Conservation (phyloP, 2,329 filamentous ascomycete species). For the Aureobasidium sp. region DNA sequence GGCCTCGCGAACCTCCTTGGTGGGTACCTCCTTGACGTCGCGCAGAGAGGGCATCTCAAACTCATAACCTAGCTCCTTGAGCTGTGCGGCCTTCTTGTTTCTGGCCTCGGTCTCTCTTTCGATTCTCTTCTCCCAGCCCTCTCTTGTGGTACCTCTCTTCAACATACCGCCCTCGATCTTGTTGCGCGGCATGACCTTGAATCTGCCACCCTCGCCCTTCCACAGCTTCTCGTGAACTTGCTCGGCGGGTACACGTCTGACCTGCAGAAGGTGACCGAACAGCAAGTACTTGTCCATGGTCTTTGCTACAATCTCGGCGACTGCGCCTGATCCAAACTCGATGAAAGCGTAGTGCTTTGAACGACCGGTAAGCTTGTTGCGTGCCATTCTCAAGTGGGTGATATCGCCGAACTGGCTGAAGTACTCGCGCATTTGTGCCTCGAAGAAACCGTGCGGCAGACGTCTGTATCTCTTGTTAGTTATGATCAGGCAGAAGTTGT, state of each 20-base stretch:
- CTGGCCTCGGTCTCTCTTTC: constrained; percentile 64
- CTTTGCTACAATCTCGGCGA: constrained; percentile 85
- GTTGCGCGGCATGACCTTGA: constrained; percentile 82
- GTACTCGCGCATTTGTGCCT: constrained; percentile 88
- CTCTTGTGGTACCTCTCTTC: constrained; percentile 62
- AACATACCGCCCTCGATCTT: constrained; percentile 72
- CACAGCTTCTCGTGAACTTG: constrained; percentile 75
- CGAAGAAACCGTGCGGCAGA: constrained; percentile 93
- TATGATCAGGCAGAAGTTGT: background rate
- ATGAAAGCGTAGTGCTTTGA: constrained; percentile 94
- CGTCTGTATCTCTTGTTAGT: constrained; percentile 37
- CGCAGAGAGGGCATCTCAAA: constrained; percentile 69
- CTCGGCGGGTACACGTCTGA: constrained; percentile 66
- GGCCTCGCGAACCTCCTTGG: constrained; percentile 26
- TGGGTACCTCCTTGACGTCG: constrained; percentile 45
- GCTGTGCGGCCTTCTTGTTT: constrained; percentile 58
- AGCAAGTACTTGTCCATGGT: constrained; percentile 98
- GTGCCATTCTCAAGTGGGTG: constrained; percentile 67
- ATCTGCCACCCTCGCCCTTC: constrained; percentile 83
- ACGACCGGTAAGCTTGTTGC: constrained; percentile 83
- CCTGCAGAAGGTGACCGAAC: constrained; percentile 89
- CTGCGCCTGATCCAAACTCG: constrained; percentile 68
- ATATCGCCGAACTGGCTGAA: constrained; percentile 90
- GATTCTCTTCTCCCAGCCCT: constrained; percentile 68
- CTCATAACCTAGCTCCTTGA: constrained; percentile 77